Evolutionary conservation across 345 rosid genomes (phyloP).

Genomic region (Citropsis articulata): DNA sequence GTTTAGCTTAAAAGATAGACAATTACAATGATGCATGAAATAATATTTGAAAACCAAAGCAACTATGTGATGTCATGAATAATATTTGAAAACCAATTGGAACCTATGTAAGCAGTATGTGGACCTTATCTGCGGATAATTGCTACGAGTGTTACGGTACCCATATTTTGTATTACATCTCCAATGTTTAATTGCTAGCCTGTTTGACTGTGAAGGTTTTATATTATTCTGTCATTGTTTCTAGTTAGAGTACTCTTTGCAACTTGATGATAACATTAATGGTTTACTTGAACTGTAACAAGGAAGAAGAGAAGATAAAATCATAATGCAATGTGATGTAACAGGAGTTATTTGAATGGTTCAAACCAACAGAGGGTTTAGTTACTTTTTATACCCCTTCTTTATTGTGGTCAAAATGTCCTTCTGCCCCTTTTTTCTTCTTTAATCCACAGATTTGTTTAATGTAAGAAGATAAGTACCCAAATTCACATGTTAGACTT

Average conservation of each 20-base stretch:
- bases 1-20: not conserved
- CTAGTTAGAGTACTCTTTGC: not conserved
- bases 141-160: not conserved
- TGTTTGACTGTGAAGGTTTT: not conserved
- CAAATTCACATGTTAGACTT: not conserved
- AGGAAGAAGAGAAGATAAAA: not conserved
- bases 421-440: not conserved
- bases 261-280: not conserved
- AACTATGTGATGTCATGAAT: not conserved
- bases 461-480: not conserved
- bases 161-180: not conserved
- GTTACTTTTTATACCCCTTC: no score
- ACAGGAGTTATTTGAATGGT: constrained; percentile 3
- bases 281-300: not conserved
- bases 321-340: no score
- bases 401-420: not conserved
- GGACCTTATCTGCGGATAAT: not conserved
- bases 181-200: not conserved
- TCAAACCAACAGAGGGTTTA: not conserved
- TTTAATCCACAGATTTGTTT: not conserved
- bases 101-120: not conserved
- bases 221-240: not conserved
- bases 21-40: not conserved
- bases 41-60: not conserved
- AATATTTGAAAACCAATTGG: not conserved